Evolutionary conservation across 2,329 filamentous ascomycete species (phyloP), one percentile per base, ranked within the genome.

Genomic region (Penicillium expansum): DNA sequence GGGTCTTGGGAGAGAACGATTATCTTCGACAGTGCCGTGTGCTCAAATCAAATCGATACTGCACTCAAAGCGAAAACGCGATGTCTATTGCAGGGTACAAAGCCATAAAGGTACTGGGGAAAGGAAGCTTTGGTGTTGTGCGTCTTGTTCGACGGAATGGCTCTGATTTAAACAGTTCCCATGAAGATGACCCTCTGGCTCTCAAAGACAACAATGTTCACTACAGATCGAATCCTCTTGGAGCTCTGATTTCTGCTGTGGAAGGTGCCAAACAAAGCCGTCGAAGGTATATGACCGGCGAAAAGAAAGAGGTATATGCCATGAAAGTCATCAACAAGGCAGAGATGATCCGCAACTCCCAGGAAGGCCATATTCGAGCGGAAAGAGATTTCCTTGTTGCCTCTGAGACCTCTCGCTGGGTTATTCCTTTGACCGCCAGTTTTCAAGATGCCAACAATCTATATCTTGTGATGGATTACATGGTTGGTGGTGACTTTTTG

Each of bases 291-390:
- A 67, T 72, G 62, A 63, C 62, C 5, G 70, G 67, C 8, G 64
- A 68, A 37, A 74, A 67, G 56, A 83, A 80, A 49, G 82, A 89
- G 56, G 86, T 96, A 0, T 97, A 88, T 71, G 94, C 94, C 14
- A 97, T 97, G 93, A 97, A 97, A 71, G 90, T 96, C 32, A 97
- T 97, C 64, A 86, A 89, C 56, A 99, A 99, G 71, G 91, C 91
- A 0, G 87, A 91, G 55, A 97, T 97, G 92, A 81, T 97, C 54
- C 86, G 87, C 13, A 94, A 91, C 58, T 88, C 88, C 61, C 94
- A 97, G 76, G 93, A 97, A 74, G 93, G 91, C 0, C 94, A 97
- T 75, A 75, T 99, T 20, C 86, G 91, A 35, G 93, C 92, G 0
- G 93, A 99, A 71, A 81, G 93, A 62, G 94, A 97, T 67, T 95